Evolutionary conservation across 1,284 basidiomycete species (phyloP), one percentile per base, ranked within the genome.

Genomic region (Austroboletus rostrupii): DNA sequence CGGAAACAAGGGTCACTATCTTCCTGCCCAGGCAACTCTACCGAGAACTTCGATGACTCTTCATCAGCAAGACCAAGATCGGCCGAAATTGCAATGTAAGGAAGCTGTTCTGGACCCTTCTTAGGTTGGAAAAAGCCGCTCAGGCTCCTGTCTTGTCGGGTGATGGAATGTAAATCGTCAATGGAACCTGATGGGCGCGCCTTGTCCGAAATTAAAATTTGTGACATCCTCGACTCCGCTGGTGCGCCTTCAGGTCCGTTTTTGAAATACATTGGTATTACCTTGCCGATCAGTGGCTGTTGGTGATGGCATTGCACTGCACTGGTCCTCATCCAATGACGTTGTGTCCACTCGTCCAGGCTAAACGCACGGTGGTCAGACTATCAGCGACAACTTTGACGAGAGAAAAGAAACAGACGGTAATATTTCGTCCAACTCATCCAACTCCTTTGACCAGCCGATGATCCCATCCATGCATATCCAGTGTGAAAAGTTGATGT

Each of bases 401-500:
- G 19, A 16, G 29, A 20, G 16, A 1, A 2, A 1, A 21, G 32
- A 17, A 10, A 52, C 56, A 0, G 9, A 61, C 49, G 3, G 3
- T 11, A 45, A 19, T 29, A 36, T 40, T n/a, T n/a, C n/a, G n/a
- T n/a, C n/a, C n/a, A n/a, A n/a, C n/a, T n/a, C n/a, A 2, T 23
- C 16, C 10, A 13, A 33, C 14, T 29, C 40, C 7, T 31, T 26
- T 8, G 40, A 31, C 16, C 44, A 45, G 26, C 8, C 28, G 7
- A 51, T 35, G 28, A 38, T 43, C 5, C 3, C 3, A 3, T 41
- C 49, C 56, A 61, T 59, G 26, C 28, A 43, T n/a, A 49, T 10
- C 49, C 54, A 52, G 16, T 61, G 54, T 1, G 45, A 59, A 12
- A 59, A 53, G 20, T 57, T 59, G 2, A 56, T 0, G 33, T 47